Conservation (phyloP, 805 yeast species). For the Ogataea pilisensis region DNA sequence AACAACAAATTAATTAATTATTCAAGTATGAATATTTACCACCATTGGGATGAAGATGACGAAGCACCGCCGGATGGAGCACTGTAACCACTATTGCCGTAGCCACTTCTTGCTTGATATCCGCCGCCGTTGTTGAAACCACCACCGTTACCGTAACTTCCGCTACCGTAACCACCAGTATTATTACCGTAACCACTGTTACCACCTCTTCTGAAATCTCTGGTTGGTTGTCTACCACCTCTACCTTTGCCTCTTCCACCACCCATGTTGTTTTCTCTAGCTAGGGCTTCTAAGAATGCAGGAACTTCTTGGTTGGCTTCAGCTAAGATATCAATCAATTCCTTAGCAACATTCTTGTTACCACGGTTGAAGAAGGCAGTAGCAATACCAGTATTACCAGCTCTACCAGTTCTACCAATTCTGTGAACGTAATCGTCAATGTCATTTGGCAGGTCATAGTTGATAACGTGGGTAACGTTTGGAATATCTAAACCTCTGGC, state of each 20-base stretch:
- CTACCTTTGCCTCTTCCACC: slow-evolving; percentile 48
- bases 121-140: slow-evolving; percentile 23
- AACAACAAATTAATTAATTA: neutral
- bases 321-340: slow-evolving; percentile 74
- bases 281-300: slow-evolving; percentile 71
- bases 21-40: slow-evolving; percentile 18
- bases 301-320: slow-evolving; percentile 99
- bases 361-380: slow-evolving; percentile 98
- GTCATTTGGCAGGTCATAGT: slow-evolving; percentile 94
- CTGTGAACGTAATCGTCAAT: slow-evolving; percentile 99
- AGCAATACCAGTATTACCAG: slow-evolving; percentile 98
- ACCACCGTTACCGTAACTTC: slow-evolving; percentile 25
- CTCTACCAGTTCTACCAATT: slow-evolving; percentile 99
- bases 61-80: slow-evolving; percentile 21
- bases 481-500: slow-evolving; percentile 99
- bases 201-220: slow-evolving; percentile 48
- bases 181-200: slow-evolving; percentile 30
- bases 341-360: slow-evolving; percentile 85
- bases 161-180: slow-evolving; percentile 25
- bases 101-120: slow-evolving; percentile 22
- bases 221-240: slow-evolving; percentile 32
- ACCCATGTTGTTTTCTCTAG: slow-evolving; percentile 67
- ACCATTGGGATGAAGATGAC: slow-evolving; percentile 30
- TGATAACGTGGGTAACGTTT: slow-evolving; percentile 95
- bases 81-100: slow-evolving; percentile 33